Base-by-base conservation (phyloP, 2,329 filamentous ascomycete genomes). In the Aureobasidium leucospermi region DNA sequence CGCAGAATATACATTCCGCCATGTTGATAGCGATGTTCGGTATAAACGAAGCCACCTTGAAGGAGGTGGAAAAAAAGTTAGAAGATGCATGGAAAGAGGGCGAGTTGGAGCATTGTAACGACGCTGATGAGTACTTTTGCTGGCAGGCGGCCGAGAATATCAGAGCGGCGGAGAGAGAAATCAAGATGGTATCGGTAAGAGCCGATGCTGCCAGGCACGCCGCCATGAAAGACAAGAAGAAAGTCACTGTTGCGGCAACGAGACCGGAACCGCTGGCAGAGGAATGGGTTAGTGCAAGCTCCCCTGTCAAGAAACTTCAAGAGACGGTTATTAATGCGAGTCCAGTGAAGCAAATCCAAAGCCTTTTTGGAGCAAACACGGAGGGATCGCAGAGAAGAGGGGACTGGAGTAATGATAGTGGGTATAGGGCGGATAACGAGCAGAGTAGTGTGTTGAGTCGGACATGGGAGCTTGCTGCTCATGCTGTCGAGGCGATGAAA, bases 391-490 rank as follows among this genome's bases (percentile, higher is more conserved):
- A 49, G 16, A 49, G n/a, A 36, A 19, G 23, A 42, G 39, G 39
- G 23, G 6, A 13, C 15, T 34, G 39, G 5, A 49, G 47, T 49
- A 38, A 36, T 32, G 49, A 39, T 32, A 53, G 49, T 42, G 49
- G 49, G 1, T 42, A 53, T 19, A 19, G 31, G 49, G 49, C 23
- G 19, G 49, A 53, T 42, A 32, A 29, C 41, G 49, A 53, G 36
- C 49, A 53, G 38, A 23, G 34, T 10, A 19, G 49, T 53, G 49
- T 42, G 3, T 36, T 53, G 49, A 39, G 49, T 53, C 32, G 34
- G 49, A 53, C 49, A 6, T 53, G 49, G 49, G 49, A 53, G 34
- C 23, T 53, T 53, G 49, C 49, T 53, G 49, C 49, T 32, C 31
- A 42, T 32, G 49, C 49, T 53, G 49, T 53, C 13, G 49, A 53